Conservation (phyloP, 495 filamentous ascomycete species). For the Trichoderma orchidacearum region DNA sequence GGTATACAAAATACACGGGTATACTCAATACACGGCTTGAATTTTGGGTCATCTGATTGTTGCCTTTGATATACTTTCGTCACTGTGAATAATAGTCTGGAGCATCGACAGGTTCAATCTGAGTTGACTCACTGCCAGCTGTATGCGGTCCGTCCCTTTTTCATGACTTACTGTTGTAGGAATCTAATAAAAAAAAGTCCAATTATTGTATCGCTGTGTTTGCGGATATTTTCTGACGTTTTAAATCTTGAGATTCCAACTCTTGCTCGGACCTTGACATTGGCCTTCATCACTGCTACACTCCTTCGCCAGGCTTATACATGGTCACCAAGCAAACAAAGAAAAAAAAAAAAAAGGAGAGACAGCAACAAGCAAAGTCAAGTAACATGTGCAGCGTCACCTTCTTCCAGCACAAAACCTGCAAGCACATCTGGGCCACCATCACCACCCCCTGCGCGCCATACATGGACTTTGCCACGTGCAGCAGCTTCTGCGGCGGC, state of each 20-base stretch:
- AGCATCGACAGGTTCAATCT: background rate
- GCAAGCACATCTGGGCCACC: constrained; percentile 23
- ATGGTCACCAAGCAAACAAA: background rate
- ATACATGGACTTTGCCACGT: constrained; percentile 21
- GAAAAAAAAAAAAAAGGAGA: background rate
- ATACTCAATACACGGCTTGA: background rate
- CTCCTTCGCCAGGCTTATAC: too few relatives aligned
- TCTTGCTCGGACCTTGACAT: too few relatives aligned
- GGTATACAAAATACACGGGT: too few relatives aligned
- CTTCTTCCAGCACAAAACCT: constrained; percentile 20
- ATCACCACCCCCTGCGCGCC: constrained; percentile 19
- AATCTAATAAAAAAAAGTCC: too few relatives aligned
- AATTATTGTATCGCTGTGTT: too few relatives aligned
- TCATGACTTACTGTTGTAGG: background rate
- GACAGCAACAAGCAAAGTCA: background rate
- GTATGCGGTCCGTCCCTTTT: background rate
- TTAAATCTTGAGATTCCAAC: too few relatives aligned
- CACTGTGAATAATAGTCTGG: background rate
- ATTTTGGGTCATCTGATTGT: background rate
- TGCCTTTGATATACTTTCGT: background rate
- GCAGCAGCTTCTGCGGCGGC: constrained; percentile 11
- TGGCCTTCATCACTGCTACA: too few relatives aligned
- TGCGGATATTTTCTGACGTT: too few relatives aligned
- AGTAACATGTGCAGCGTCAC: constrained; percentile 15
- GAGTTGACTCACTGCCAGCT: background rate